These are phyloP conservation scores for Boletus eberwhitei DNA, from an alignment of 768 basidiomycete species.

Conservation along the genomic window DNA sequence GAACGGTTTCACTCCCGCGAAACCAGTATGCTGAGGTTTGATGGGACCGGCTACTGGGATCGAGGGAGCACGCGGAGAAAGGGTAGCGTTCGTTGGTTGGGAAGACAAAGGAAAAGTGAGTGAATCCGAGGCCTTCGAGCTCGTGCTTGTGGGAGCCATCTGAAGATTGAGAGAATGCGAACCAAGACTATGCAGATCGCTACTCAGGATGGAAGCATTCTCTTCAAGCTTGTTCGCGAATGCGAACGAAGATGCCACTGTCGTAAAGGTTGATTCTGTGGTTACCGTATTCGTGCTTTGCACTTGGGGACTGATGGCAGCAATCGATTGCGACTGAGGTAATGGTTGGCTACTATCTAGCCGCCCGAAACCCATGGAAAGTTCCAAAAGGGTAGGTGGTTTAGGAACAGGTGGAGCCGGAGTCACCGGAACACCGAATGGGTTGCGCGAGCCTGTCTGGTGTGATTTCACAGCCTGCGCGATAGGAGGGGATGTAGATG, in stretches of 20 bases:
- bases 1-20: constrained; percentile 70
- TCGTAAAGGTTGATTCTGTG: constrained; percentile 52
- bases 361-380: constrained; percentile 51
- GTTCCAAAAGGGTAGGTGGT: constrained; percentile 76
- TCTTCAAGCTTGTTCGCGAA: constrained; percentile 36
- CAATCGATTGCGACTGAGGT: constrained; percentile 26
- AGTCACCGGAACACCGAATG: constrained; percentile 76
- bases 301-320: constrained; percentile 29
- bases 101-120: constrained; percentile 44
- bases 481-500: constrained; percentile 39
- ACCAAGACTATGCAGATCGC: constrained; percentile 14
- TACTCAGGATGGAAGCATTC: not conserved
- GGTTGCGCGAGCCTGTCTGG: constrained; percentile 92
- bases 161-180: constrained; percentile 29
- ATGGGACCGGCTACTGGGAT: constrained; percentile 32
- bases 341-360: constrained; percentile 29
- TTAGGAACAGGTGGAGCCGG: constrained; percentile 67
- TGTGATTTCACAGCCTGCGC: constrained; percentile 76
- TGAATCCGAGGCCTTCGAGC: constrained; percentile 47
- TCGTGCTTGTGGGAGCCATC: constrained; percentile 35
- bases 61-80: constrained; percentile 32
- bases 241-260: constrained; percentile 72
- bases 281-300: constrained; percentile 21
- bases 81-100: constrained; percentile 49
- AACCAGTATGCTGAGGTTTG: constrained; percentile 48